Evolutionary conservation across 805 yeast species (phyloP), one percentile per base, ranked within the genome.

Genomic region (Nakazawaea ishiwadae): DNA sequence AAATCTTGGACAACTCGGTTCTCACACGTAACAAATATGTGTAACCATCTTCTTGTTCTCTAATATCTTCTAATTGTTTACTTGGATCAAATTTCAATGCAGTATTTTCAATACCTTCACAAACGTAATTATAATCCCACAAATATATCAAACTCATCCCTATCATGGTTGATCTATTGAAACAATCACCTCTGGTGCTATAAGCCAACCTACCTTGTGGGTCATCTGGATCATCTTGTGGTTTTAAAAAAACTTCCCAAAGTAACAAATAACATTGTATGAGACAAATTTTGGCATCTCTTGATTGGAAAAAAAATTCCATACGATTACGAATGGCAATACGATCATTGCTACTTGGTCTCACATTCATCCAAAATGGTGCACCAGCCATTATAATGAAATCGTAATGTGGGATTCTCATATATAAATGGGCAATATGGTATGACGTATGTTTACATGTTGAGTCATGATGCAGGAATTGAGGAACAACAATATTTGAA

Each of bases 311-410:
- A 79, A 85, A 77, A 37, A 68, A 74, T 28, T 63, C 57, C 31
- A 42, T 17, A 48, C 80, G 65, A 11, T 60, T 60, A 30, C 68
- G 65, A 10, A 75, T 77, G 3, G 68, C 62, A 17, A 69, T 68
- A 48, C 76, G 71, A 44, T 76, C 81, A 1, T 63, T 54, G 8
- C 64, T 62, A 5, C 77, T 74, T 9, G 84, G 79, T 29, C 65
- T 66, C 27, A 81, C 87, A 51, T 77, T 84, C 81, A 84, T 80
- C 51, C 89, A 73, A 62, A 83, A 77, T 1, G 93, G 93, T 6
- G 88, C 84, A 1, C 96, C 96, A 2, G 90, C 81, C 57, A 69
- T 81, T 4, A 84, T 80, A 40, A 84, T 84, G 44, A 84, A 77
- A 58, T 87, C 95, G 58, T 84, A 81, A 48, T 84, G 87, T 42